Base-by-base conservation (phyloP, 1,284 basidiomycete genomes). In the Trametes pubescens region DNA sequence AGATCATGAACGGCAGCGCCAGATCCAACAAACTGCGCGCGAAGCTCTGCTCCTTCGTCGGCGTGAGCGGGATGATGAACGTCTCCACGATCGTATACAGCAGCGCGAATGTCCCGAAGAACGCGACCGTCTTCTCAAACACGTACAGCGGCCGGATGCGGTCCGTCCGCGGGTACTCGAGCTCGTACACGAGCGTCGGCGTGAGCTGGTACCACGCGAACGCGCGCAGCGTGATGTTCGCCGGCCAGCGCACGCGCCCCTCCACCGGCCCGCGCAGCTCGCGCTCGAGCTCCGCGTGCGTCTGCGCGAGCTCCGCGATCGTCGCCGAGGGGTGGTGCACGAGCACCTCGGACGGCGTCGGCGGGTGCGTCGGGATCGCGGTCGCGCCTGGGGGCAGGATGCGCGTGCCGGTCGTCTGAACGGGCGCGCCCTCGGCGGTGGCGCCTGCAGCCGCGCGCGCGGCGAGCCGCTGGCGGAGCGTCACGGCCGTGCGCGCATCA, bases 141-240 rank as follows among this genome's bases (percentile, higher is more conserved):
- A 99, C 84, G 73, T 99, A 99, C 18, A 94, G 74, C 0, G 94
- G 95, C 2, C 96, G 91, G 66, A 98, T 94, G 29, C 92, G 94
- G 29, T 93, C 87, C 1, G 95, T 98, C 47, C 96, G 82, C 6
- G 97, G 97, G 76, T 98, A 99, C 76, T 98, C 96, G 55, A 99
- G 83, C 75, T 99, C 94, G 75, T 99, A 99, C 6, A 98, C 95
- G 52, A 99, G 83, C 0, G 95, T 95, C 11, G 98, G 97, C 51
- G 96, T 90, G 55, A 97, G 80, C 77, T 95, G 88, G 77, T 97
- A 99, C 59, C 93, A 87, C 51, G 87, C 86, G 74, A 98, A 99
- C 78, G 96, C 93, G 73, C 83, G 86, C 72, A 89, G 86, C 0
- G 90, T 91, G 68, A 99, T 85, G 74, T 97, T 99, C 54, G 89